Evolutionary conservation across 345 rosid genomes (phyloP).

Genomic region (Lagerstroemia speciosa): DNA sequence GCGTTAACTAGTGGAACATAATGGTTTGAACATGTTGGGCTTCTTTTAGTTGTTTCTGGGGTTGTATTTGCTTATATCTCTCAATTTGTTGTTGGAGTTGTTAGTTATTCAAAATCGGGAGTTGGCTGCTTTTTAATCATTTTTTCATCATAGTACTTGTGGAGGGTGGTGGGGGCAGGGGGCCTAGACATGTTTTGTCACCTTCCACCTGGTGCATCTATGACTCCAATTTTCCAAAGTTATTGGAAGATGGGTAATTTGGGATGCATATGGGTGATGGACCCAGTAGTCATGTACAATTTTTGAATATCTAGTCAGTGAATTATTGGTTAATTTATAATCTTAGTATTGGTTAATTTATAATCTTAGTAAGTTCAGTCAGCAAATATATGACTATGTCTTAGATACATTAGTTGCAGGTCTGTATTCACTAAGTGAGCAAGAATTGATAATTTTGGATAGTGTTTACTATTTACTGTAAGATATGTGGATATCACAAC

Average conservation of each 20-base stretch:
- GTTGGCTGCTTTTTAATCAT: too few relatives aligned
- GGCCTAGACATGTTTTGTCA: neutral
- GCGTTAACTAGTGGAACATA: neutral
- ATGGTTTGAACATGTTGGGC: neutral
- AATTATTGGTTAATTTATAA: too few relatives aligned
- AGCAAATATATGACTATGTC: too few relatives aligned
- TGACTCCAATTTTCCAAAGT: neutral
- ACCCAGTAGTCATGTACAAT: too few relatives aligned
- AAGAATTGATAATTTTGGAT: neutral
- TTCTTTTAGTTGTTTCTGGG: neutral
- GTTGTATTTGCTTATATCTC: neutral
- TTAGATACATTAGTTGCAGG: neutral
- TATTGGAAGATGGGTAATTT: neutral
- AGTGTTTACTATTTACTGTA: neutral
- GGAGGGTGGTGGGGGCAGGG: neutral
- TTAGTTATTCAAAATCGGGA: neutral
- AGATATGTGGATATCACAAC: neutral
- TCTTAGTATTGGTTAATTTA: neutral
- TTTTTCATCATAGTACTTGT: too few relatives aligned
- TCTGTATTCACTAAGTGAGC: neutral
- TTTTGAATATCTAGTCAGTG: too few relatives aligned
- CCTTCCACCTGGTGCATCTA: neutral
- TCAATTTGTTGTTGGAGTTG: neutral
- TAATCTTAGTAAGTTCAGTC: neutral
- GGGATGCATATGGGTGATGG: neutral